Conservation (phyloP, 1,139 yeast species). For the Saccharomyces uvarum region DNA sequence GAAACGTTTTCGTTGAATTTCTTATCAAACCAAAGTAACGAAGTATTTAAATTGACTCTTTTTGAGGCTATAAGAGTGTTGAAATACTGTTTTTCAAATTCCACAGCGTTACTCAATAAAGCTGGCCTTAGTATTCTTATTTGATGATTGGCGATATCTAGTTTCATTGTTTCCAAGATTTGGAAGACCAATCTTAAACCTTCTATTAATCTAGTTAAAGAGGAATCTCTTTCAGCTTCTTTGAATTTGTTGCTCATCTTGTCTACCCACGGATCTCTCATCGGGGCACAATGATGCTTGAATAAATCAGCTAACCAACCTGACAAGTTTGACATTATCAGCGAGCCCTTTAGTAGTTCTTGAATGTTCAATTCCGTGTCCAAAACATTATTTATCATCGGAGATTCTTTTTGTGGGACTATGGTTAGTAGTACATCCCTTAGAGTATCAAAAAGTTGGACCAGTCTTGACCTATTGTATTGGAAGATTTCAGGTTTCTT, state of each 20-base stretch:
- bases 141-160: slow-evolving; percentile 93
- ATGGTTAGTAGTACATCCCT: slow-evolving; percentile 68
- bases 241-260: slow-evolving; percentile 69
- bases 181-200: slow-evolving; percentile 76
- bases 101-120: slow-evolving; percentile 81
- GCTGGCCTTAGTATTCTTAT: slow-evolving; percentile 79
- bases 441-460: slow-evolving; percentile 65
- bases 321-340: slow-evolving; percentile 26
- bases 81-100: slow-evolving; percentile 83
- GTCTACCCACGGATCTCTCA: slow-evolving; percentile 87
- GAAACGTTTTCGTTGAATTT: slow-evolving; percentile 29
- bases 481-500: slow-evolving; percentile 29
- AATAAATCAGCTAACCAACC: slow-evolving; percentile 31
- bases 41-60: slow-evolving; percentile 58
- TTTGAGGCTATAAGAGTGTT: slow-evolving; percentile 59
- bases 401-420: slow-evolving; percentile 71
- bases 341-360: slow-evolving; percentile 52
- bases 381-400: slow-evolving; percentile 61
- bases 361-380: slow-evolving; percentile 73
- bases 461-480: slow-evolving; percentile 45
- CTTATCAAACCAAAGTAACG: slow-evolving; percentile 62
- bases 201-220: slow-evolving; percentile 55
- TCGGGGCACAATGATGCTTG: slow-evolving; percentile 67
- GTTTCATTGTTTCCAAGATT: slow-evolving; percentile 89
- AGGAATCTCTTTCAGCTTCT: slow-evolving; percentile 48